Evolutionary conservation across 2,329 filamentous ascomycete species (phyloP), one percentile per base, ranked within the genome.

Genomic region (Fusarium albosuccineum): DNA sequence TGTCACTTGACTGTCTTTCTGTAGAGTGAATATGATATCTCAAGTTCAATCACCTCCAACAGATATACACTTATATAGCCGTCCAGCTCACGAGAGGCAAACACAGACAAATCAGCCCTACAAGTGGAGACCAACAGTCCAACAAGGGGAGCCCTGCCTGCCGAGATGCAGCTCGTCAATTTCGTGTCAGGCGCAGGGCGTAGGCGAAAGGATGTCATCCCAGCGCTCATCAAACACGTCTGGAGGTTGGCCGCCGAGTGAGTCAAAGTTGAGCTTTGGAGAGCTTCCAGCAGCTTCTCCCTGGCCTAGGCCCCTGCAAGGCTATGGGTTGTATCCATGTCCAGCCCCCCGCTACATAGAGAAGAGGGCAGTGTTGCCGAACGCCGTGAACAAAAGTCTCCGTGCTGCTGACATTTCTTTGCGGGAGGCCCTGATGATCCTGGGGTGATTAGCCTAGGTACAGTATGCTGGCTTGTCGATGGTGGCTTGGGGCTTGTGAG

Each of bases 141-240:
- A 30, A 33, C 41, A 48, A 44, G 11, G 46, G 37, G 33, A 6
- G 17, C 36, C 44, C 29, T 52, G 57, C 37, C 41, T 42, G 52
- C 37, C 39, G 37, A 44, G 44, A 57, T 14, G 37, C 33, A 49
- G 41, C 53, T 22, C 48, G 39, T 56, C 39, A 30, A 44, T 26
- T 6, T n/a, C 4, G 56, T 72, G 70, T 72, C 70, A 56, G 48
- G 29, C 45, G 50, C 66, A 72, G 66, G 70, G 70, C 70, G 70
- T 37, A 49, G 17, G 48, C 46, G 13, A 16, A n/a, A 14, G 7
- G 16, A 22, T 22, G 22, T 22, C 22, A 22, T 22, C 22, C 22
- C 22, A 22, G 22, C 22, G 27, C n/a, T 58, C n/a, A 22, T 6
- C 16, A 26, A 39, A 46, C 17, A 11, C 22, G 22, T 22, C 22